Evolutionary conservation across 2,329 filamentous ascomycete genomes (phyloP), one percentile per base, ranked within the genome.

Genomic region (Penicillium sp.): DNA sequence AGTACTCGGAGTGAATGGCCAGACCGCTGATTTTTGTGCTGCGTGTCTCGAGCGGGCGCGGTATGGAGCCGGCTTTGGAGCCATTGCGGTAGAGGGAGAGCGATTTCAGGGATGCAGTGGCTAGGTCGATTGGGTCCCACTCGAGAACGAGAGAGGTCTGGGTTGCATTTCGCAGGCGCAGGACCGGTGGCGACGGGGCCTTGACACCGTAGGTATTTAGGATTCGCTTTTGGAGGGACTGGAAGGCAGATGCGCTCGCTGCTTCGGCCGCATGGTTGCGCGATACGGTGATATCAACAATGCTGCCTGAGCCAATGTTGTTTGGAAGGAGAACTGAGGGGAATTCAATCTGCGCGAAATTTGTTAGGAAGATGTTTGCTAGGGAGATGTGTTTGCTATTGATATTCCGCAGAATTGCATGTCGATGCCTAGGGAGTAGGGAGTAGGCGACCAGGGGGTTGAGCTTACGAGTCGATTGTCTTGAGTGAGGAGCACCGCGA

Each of bases 81-180:
- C 91, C 91, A 80, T 99, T 99, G 73, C 94, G 89, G 77, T 94
- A 97, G 49, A 99, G 82, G 55, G 89, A 91, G 50, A 99, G 84
- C 47, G 89, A 93, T 68, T 94, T 88, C 59, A 97, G 83, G 71
- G 94, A 91, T 61, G 94, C 91, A 5, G 93, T 97, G 22, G 92
- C 94, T 47, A 97, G 86, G 67, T 93, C 84, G 69, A 99, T 89
- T 33, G 93, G 91, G 62, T 97, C 94, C 94, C 94, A 99, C 77
- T 97, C 94, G 50, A 99, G 88, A 36, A 99, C 94, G 43, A 97
- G 88, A 28, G 90, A 95, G n/a, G 94, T 99, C 77, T 99, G 94
- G 1, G 94, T 99, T 53, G 93, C 92, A 82, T 97, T 99, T 76
- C 91, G 89, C 75, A 94, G 95, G 69, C 91, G 90, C 35, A 99